Base-by-base conservation (phyloP, 2,329 filamentous ascomycete genomes). In the Neopestalotiopsis sp. region DNA sequence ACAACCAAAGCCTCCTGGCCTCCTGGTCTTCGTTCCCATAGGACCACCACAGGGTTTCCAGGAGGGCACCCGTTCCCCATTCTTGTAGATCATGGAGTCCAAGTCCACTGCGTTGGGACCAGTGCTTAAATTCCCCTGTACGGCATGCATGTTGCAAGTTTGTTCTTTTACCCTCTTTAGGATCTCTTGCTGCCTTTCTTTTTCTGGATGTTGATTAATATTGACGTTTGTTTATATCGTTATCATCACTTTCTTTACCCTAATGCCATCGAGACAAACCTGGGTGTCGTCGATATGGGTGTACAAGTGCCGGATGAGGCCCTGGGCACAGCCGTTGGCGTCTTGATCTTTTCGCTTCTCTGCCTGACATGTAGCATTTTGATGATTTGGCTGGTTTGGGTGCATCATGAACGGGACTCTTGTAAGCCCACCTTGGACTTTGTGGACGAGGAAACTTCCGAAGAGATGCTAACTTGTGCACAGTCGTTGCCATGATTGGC, bases 401-500 rank as follows among this genome's bases (percentile, higher is more conserved):
- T 73, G 12, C 82, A 84, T 69, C 77, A 76, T 58, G 82, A 84
- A 72, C 77, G 78, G 45, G 76, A 74, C 67, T 83, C 82, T 71
- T 84, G 82, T 84, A 75, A 76, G 81, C 78, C 28, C 5, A 28
- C 9, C 4, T 2, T 34, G 1, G 58, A 34, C 9, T 40, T 24
- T 12, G 34, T 3, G 34, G 6, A 6, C 34, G 4, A 30, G 13
- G 10, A 17, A 24, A 42, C 2, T 17, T 4, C 3, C 34, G 10
- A 38, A 13, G 4, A n/a, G 17, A 10, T 28, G n/a, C 59, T 9
- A 7, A n/a, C n/a, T 59, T 30, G 14, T 38, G 12, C 40, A 17
- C 62, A 84, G 82, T 84, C 71, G 78, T 85, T 38, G 80, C 80
- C 24, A 70, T 83, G 34, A 73, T 84, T 20, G 76, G 77, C n/a